phyloP scores from a whole-genome alignment of 192 early-diverging fungal genomes.

The Gryganskiella cystojenkinii region DNA sequence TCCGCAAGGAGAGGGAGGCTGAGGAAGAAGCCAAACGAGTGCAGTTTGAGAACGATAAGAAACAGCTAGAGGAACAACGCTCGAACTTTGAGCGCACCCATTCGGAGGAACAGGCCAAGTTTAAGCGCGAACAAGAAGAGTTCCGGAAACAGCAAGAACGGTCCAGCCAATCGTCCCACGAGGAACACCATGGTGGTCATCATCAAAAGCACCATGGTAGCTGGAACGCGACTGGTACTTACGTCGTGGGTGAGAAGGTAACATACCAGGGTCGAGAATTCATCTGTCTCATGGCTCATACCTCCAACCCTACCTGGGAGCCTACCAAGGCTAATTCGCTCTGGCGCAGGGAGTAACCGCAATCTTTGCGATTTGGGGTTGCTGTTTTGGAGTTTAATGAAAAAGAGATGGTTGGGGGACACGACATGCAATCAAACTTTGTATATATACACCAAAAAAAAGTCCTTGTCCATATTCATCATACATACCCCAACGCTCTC shows the following conservation, averaged over 20 bases:
- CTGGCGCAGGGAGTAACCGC: constrained; percentile 56
- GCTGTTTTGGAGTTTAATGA: too few species aligned
- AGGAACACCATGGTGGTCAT: constrained; percentile 1
- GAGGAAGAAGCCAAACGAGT: constrained; percentile 3
- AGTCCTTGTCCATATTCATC: too few species aligned
- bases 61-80: constrained; percentile 23
- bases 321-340: constrained; percentile 59
- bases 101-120: constrained; percentile 18
- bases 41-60: constrained; percentile 29
- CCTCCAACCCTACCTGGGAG: constrained; percentile 61
- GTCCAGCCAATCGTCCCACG: constrained; percentile 8
- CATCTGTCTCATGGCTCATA: constrained; percentile 58
- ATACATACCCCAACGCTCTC: too few species aligned
- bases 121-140: constrained; percentile 8
- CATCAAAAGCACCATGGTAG: constrained; percentile 4
- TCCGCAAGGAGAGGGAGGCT: constrained; percentile 12
- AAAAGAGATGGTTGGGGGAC: too few species aligned
- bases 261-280: constrained; percentile 55
- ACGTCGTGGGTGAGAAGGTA: constrained; percentile 58
- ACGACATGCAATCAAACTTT: too few species aligned
- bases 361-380: too few species aligned
- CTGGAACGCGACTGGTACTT: constrained; percentile 59
- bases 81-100: constrained; percentile 18
- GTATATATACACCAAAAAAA: too few species aligned
- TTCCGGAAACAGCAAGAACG: background rate